Conservation (phyloP, 495 filamentous ascomycete genomes). For the Tuber borchii region DNA sequence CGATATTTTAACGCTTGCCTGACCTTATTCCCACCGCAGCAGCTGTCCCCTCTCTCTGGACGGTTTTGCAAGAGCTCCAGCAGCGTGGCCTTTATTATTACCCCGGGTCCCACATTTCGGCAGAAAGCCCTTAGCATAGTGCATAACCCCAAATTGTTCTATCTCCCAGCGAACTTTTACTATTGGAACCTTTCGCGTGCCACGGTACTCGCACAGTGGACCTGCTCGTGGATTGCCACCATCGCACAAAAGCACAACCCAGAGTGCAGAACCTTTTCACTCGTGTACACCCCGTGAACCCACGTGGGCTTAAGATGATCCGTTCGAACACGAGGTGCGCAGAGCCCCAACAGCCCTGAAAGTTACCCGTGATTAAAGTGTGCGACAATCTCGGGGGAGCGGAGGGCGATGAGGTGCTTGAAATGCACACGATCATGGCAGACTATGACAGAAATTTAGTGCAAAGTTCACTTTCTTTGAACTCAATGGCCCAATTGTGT, state of each 20-base stretch:
- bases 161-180: background rate
- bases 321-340: background rate
- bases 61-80: background rate
- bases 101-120: background rate
- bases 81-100: background rate
- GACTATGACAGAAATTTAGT: background rate
- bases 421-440: conserved; percentile 3
- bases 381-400: background rate
- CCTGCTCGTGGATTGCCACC: background rate
- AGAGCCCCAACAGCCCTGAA: background rate
- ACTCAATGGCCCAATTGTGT: background rate
- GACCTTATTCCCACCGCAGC: background rate
- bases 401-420: background rate
- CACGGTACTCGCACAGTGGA: background rate
- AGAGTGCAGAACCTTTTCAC: background rate
- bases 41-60: background rate
- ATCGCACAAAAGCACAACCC: background rate
- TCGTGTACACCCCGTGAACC: background rate
- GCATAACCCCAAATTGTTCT: background rate
- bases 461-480: background rate
- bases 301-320: background rate
- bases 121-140: background rate
- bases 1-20: background rate
- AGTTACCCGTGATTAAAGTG: background rate
- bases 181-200: background rate